Base-by-base conservation (phyloP, 148 eudicot genomes). In the Chenopodium suecicum region DNA sequence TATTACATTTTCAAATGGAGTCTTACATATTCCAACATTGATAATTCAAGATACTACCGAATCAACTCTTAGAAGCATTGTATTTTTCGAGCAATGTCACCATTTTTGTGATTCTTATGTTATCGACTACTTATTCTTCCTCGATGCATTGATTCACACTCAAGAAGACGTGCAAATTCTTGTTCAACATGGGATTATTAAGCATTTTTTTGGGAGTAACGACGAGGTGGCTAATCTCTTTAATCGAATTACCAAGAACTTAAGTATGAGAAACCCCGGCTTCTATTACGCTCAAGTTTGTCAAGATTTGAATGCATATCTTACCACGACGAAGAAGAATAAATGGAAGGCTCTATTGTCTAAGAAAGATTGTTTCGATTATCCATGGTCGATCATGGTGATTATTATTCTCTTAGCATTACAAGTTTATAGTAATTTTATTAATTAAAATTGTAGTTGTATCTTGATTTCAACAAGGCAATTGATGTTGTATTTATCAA, bases 101-200 rank as follows among this genome's bases (percentile, higher is more conserved):
- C 47, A 82, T 48, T 73, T 2, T 22, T 8, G 12, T 8, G 79
- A 87, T 50, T 79, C 86, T 20, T 84, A 84, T 86, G 29, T 87
- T 10, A 66, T 81, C n/a, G 83, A 84, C 64, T 87, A 77, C 72
- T 54, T 87, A 47, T 17, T 56, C 9, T 79, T 87, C 32, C 22
- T 87, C 22, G 78, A 84, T 23, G 41, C 44, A 9, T 32, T 87
- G 73, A 84, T 87, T 52, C 48, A 82, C 63, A 87, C 87, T 0
- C 63, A 77, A 8, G 77, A 82, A 7, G 85, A 84, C 10, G 87
- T 84, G 8, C 70, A 79, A 32, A 75, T 84, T n/a, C 83, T 84
- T 0, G 74, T 78, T 8, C 32, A 80, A 29, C 68, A 23, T 20
- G 85, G 83, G 62, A 82, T 84, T n/a, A 71, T 87, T 5, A 79